Conservation (phyloP, 805 yeast species). For the Starmerella riodocensis region DNA sequence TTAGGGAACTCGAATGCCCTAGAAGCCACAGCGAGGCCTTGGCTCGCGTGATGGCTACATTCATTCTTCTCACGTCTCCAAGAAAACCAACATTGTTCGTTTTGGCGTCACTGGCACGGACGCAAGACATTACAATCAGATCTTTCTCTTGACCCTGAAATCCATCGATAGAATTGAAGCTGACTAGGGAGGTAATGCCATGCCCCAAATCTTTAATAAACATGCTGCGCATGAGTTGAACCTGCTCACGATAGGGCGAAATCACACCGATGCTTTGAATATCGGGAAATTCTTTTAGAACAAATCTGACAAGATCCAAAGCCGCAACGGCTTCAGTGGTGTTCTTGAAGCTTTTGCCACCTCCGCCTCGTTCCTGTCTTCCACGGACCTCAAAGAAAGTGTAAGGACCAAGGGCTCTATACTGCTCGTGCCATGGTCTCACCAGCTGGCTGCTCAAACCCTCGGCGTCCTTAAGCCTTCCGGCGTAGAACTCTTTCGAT, state of each 20-base stretch:
- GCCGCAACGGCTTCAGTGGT: slow-evolving; percentile 59
- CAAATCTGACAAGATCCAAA: slow-evolving; percentile 45
- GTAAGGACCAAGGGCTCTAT: slow-evolving; percentile 52
- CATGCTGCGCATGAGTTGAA: slow-evolving; percentile 40
- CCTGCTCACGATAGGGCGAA: slow-evolving; percentile 90
- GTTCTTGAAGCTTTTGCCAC: slow-evolving; percentile 52
- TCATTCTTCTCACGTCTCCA: slow-evolving; percentile 87
- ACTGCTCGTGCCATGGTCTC: slow-evolving; percentile 59
- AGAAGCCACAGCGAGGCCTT: slow-evolving; percentile 82
- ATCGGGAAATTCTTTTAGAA: slow-evolving; percentile 34
- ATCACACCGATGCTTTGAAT: slow-evolving; percentile 72
- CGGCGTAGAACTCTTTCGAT: slow-evolving; percentile 64
- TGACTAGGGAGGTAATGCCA: slow-evolving; percentile 43
- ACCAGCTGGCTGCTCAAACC: slow-evolving; percentile 46
- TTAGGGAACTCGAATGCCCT: slow-evolving; percentile 61
- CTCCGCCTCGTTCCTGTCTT: slow-evolving; percentile 39
- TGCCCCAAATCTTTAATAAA: slow-evolving; percentile 34
- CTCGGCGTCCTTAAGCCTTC: slow-evolving; percentile 63
- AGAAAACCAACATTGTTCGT: slow-evolving; percentile 64
- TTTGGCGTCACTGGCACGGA: slow-evolving; percentile 50
- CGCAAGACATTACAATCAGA: slow-evolving; percentile 86
- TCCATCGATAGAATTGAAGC: slow-evolving; percentile 92
- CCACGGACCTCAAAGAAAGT: slow-evolving; percentile 59
- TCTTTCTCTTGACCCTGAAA: slow-evolving; percentile 98
- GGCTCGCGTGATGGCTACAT: slow-evolving; percentile 93